A percentile compares a stretch with the other conserved stretches of the same genome.
These are phyloP conservation scores for Lentinula lateritia DNA, from an alignment of 768 basidiomycete species.

Conservation along the genomic window DNA sequence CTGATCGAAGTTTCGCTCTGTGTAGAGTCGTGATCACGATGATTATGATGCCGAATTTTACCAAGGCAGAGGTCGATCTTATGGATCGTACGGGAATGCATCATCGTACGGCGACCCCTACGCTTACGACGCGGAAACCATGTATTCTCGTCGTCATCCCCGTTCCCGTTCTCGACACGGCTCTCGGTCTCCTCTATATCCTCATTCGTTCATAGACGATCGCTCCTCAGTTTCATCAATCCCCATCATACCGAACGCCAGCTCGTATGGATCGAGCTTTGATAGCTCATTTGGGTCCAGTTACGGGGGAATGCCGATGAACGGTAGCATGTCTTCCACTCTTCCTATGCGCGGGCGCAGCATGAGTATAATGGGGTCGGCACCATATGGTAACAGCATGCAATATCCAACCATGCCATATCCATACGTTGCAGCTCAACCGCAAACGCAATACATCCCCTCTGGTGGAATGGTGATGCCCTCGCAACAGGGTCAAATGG, in stretches of 20 bases:
- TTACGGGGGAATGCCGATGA: neutral
- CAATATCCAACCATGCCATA: slow-evolving; percentile 17
- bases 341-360: slow-evolving; percentile 5
- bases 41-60: slow-evolving; percentile 35
- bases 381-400: slow-evolving; percentile 8
- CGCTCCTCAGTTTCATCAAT: slow-evolving; percentile 11
- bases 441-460: slow-evolving; percentile 11
- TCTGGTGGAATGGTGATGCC: slow-evolving; percentile 15
- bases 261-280: neutral
- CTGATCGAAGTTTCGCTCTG: slow-evolving; percentile 2
- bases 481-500: slow-evolving; percentile 20
- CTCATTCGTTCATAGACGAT: neutral
- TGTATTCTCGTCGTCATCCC: slow-evolving; percentile 20
- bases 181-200: slow-evolving; percentile 17
- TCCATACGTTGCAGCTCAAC: slow-evolving; percentile 4
- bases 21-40: slow-evolving; percentile 26
- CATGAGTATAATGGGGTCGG: neutral
- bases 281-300: neutral
- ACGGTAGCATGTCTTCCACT: neutral
- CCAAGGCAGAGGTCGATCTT: slow-evolving; percentile 17
- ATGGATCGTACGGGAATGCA: slow-evolving; percentile 14
- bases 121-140: slow-evolving; percentile 26
- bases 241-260: neutral
- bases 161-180: slow-evolving; percentile 32
- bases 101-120: slow-evolving; percentile 32